Percentiles rank a stretch among this genome's conserved stretches.
phyloP scores from a whole-genome alignment of 1,284 basidiomycete genomes.

The Cryptococcus sp. region DNA sequence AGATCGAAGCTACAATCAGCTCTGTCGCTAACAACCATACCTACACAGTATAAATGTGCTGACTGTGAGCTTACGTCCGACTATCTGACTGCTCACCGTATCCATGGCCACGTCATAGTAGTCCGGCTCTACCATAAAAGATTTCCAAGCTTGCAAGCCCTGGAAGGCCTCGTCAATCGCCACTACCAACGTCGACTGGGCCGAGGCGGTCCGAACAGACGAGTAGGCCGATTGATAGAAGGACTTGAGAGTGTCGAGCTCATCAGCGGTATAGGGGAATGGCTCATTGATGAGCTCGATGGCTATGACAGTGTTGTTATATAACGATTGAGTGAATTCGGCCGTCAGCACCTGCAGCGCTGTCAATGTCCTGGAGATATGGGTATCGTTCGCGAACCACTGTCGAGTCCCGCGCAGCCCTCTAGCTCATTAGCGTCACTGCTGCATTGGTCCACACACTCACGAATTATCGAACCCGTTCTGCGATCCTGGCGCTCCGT shows the following conservation, averaged over 20 bases:
- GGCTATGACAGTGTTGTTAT: constrained; percentile 36
- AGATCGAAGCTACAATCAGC: constrained; percentile 27
- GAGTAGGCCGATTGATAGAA: constrained; percentile 39
- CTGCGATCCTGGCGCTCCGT: constrained; percentile 68
- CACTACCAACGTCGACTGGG: constrained; percentile 61
- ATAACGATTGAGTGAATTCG: constrained; percentile 44
- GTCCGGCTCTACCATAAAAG: constrained; percentile 60
- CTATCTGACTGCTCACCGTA: constrained; percentile 32
- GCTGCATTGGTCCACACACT: not conserved
- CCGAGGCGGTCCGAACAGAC: constrained; percentile 43
- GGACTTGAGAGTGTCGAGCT: constrained; percentile 29
- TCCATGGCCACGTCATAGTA: constrained; percentile 43
- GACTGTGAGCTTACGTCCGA: not conserved
- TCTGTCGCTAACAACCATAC: constrained; percentile 10
- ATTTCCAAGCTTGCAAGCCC: constrained; percentile 71
- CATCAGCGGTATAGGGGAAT: constrained; percentile 28
- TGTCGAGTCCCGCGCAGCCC: constrained; percentile 31
- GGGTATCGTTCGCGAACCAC: constrained; percentile 43
- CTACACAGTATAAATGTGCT: constrained; percentile 56
- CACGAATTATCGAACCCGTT: constrained; percentile 56
- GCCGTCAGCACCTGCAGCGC: constrained; percentile 55
- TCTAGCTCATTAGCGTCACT: constrained; percentile 10
- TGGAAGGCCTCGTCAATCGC: constrained; percentile 80
- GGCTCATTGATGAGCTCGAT: constrained; percentile 61
- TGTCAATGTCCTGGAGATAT: constrained; percentile 41